Conservation (phyloP, 1,139 yeast genomes). For the Nakaseomyces kungkrabaensis region DNA sequence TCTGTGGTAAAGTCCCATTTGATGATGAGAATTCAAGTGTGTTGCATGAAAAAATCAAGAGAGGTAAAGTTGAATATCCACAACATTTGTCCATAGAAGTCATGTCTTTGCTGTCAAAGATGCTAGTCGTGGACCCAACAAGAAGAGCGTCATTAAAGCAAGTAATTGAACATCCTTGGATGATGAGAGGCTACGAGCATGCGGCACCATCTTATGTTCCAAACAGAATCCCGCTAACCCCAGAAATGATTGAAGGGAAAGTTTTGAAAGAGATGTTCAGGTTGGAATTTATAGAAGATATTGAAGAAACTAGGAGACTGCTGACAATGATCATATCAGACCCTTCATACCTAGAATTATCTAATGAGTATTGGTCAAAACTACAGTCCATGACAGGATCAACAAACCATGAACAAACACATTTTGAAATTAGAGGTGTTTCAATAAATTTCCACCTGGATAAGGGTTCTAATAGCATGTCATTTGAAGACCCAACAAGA, state of each 20-base stretch:
- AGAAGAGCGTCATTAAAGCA: slow-evolving; percentile 74
- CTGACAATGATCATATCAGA: slow-evolving; percentile 53
- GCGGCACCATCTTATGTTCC: slow-evolving; percentile 69
- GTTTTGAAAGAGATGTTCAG: slow-evolving; percentile 69
- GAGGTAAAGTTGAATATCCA: slow-evolving; percentile 90
- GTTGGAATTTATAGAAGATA: slow-evolving; percentile 65
- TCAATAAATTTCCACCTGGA: slow-evolving; percentile 1
- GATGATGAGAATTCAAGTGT: slow-evolving; percentile 93
- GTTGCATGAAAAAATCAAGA: slow-evolving; percentile 86
- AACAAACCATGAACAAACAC: slow-evolving; percentile 3
- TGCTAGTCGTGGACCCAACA: slow-evolving; percentile 84
- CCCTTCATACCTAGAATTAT: slow-evolving; percentile 48
- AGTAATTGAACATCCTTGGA: slow-evolving; percentile 88
- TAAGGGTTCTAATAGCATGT: neutral
- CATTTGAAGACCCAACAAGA: slow-evolving; percentile 67
- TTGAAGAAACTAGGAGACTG: slow-evolving; percentile 47
- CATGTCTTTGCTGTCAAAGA: slow-evolving; percentile 68
- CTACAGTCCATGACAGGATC: slow-evolving; percentile 7
- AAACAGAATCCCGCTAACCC: slow-evolving; percentile 62
- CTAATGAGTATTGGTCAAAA: slow-evolving; percentile 21
- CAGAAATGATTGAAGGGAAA: slow-evolving; percentile 49
- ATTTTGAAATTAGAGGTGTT: neutral
- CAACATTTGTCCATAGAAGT: slow-evolving; percentile 72
- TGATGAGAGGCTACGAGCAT: slow-evolving; percentile 77
- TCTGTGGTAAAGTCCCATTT: slow-evolving; percentile 96